Evolutionary conservation across 768 basidiomycete genomes (phyloP), one percentile per base, ranked within the genome.

Genomic region (Collybia nuda): DNA sequence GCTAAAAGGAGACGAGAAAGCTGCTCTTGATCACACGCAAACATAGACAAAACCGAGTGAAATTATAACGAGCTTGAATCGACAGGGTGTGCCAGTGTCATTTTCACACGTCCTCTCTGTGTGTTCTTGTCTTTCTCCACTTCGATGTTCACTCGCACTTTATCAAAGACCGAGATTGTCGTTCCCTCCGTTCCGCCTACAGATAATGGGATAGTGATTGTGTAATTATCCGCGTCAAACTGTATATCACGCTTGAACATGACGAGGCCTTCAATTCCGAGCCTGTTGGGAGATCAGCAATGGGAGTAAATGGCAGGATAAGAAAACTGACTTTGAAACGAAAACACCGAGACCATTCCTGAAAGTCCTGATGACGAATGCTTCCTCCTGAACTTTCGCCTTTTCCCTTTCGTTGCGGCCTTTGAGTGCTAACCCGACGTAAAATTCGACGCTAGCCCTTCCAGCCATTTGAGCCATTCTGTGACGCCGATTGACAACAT

Each of bases 401-500:
- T 75, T 71, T 51, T 67, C 68, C 60, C 62, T 67, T 58, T 78
- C 77, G 40, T 78, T 79, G 12, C 85, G 76, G 2, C 80, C 83
- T 57, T 92, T 93, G 54, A 98, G 69, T 3, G 95, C 93, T 14
- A 99, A 72, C 0, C 96, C 95, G 22, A 98, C 94, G 60, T 97
- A 98, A 58, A 98, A 99, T 68, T 99, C 96, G 26, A 98, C 88
- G 63, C 93, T 96, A 0, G 97, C 97, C 12, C 97, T 79, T 3
- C 95, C 86, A 0, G 97, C 97, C 90, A 95, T 96, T 63, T 99
- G 97, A 0, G 97, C 97, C 82, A 96, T 89, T 22, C 96, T 81
- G 65, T 99, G 96, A 15, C 95, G 80, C 38, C 86, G 81, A 61
- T 98, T 99, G 45, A 98, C 88, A 19, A 89, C 84, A 50, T 86